Conservation (phyloP, 202 grass and related monocot genomes). For the Zoysia matrella region DNA sequence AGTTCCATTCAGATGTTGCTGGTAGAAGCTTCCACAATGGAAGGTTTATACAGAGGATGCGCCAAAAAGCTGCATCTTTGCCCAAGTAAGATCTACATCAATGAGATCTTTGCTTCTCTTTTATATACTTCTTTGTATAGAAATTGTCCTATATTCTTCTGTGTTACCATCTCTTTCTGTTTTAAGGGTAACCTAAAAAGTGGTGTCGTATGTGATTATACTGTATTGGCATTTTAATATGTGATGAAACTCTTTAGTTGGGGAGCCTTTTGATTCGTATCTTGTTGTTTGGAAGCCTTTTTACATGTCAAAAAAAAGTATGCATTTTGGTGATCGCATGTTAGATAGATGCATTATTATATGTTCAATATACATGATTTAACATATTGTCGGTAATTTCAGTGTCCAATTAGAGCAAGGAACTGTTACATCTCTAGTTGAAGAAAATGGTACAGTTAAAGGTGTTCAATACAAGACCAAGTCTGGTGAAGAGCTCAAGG, state of each 20-base stretch:
- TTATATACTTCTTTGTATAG: slow-evolving; percentile 8
- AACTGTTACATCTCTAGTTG: slow-evolving; percentile 86
- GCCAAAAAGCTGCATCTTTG: slow-evolving; percentile 73
- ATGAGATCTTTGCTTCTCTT: slow-evolving; percentile 20
- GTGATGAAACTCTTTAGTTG: not conserved
- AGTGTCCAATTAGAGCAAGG: slow-evolving; percentile 92
- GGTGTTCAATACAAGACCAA: slow-evolving; percentile 92
- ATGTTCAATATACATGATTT: not conserved
- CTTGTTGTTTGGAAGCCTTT: not conserved
- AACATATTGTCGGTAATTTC: slow-evolving; percentile 20
- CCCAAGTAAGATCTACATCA: slow-evolving; percentile 66
- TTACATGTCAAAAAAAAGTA: not conserved
- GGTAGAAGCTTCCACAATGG: slow-evolving; percentile 99
- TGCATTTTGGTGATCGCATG: not conserved
- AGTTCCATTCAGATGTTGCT: slow-evolving; percentile 85
- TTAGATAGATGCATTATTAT: not conserved
- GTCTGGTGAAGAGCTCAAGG: slow-evolving; percentile 83
- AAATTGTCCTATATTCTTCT: not conserved
- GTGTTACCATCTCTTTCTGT: not conserved
- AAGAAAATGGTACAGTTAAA: slow-evolving; percentile 91
- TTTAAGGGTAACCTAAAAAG: not conserved
- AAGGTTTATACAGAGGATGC: slow-evolving; percentile 95
- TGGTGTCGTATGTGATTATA: not conserved
- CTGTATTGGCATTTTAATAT: not conserved
- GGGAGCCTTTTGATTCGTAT: not conserved